A percentile compares a stretch with the other conserved stretches of the same genome.
phyloP scores from a whole-genome alignment of 495 filamentous ascomycete genomes.

The Hypoxylon cercidicola region DNA sequence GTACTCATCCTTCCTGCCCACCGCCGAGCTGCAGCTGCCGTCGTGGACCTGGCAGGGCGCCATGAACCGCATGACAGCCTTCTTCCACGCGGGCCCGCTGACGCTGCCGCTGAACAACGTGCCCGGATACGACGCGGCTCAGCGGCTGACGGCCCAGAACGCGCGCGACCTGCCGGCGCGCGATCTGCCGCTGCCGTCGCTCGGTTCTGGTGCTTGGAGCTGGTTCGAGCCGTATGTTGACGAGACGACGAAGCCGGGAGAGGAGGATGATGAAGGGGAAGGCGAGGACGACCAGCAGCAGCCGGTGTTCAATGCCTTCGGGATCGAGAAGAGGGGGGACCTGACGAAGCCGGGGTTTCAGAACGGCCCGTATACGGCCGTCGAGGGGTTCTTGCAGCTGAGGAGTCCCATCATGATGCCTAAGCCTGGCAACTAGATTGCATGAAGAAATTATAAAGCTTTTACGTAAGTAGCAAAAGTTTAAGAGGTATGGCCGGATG shows the following conservation, averaged over 20 bases:
- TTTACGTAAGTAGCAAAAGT: background rate
- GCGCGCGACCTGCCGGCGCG: constrained; percentile 14
- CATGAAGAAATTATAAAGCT: constrained; percentile 1
- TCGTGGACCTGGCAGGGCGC: constrained; percentile 57
- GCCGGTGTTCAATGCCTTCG: constrained; percentile 38
- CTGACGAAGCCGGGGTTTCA: constrained; percentile 45
- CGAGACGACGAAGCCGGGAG: constrained; percentile 3
- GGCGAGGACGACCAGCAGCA: constrained; percentile 3
- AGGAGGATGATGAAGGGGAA: background rate
- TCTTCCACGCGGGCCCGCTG: constrained; percentile 58
- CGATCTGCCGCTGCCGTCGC: constrained; percentile 37
- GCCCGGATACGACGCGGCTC: constrained; percentile 25
- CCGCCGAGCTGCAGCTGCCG: constrained; percentile 47
- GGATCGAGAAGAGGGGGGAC: constrained; percentile 39
- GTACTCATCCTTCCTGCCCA: constrained; percentile 54
- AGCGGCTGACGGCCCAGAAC: constrained; percentile 27
- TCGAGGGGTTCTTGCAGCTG: constrained; percentile 61
- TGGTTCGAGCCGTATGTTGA: constrained; percentile 60
- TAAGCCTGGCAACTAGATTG: constrained; percentile 7
- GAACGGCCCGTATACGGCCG: constrained; percentile 51
- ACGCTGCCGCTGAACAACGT: constrained; percentile 46
- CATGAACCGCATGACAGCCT: constrained; percentile 56
- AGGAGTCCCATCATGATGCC: constrained; percentile 38
- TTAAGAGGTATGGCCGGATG: background rate
- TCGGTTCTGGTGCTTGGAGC: constrained; percentile 48